Evolutionary conservation across 2,329 filamentous ascomycete species (phyloP), one percentile per base, ranked within the genome.

Genomic region (Colletotrichum tropicale): DNA sequence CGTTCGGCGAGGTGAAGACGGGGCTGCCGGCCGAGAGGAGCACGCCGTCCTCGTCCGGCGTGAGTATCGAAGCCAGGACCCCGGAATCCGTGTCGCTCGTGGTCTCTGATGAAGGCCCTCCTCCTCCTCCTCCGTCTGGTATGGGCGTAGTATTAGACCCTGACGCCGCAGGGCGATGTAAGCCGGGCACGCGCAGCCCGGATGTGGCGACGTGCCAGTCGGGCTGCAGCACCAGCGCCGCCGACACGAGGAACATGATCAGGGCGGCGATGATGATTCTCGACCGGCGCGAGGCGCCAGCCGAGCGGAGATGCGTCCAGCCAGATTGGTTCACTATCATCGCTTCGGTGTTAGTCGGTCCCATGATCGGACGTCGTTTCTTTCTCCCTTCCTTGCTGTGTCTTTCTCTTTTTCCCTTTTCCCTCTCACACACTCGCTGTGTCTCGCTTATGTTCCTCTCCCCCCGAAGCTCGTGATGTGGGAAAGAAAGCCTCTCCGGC

Each of bases 1-100:
- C 60, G 34, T 71, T 77, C 3, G 71, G 76, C 30, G 76, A 77
- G 16, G 21, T 34, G 34, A 78, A 66, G 38, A 26, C n/a, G 9
- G 67, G 60, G 16, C 26, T 70, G 9, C 38, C 66, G 10, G 60
- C 70, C 8, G 75, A 75, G 24, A 78, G 36, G 12, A 78, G 65
- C 4, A 77, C 36, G 3, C 65, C 71, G 8, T 76, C 52, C 9
- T 60, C 60, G 5, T 78, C 76, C 16, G 75, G 36, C 9, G 60
- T 38, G 1, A 76, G 15, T 12, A 73, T 48, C 12, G 75, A 64
- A 13, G 21, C 9, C 62, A 61, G 38, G 7, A 15, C 13, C 12
- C 12, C 66, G 9, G 15, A n/a, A 5, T 24, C n/a, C 7, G 55
- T 24, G 15, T 32, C 24, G 26, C 8, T 26, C 8, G 28, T 36